These are phyloP conservation scores for Blastobotrys indianensis DNA, from an alignment of 1,139 yeast genomes.

Conservation along the genomic window DNA sequence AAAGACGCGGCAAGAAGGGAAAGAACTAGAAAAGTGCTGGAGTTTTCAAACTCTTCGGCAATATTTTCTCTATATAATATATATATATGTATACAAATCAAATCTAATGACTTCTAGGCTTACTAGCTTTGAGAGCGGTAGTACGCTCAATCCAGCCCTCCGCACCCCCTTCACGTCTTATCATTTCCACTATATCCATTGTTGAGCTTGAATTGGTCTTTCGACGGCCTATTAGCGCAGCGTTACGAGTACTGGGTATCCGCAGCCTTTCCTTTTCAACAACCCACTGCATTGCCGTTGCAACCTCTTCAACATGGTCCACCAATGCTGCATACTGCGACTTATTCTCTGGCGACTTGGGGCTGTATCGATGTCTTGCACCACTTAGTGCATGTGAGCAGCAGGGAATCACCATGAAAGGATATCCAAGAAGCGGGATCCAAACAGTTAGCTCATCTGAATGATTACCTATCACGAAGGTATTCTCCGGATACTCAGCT, in stretches of 20 bases:
- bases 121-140: slow-evolving; percentile 22
- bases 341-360: slow-evolving; percentile 38
- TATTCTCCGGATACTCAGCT: slow-evolving; percentile 44
- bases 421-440: slow-evolving; percentile 83
- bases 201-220: slow-evolving; percentile 34
- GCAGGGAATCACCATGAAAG: slow-evolving; percentile 91
- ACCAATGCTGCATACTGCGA: slow-evolving; percentile 81
- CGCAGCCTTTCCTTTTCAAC: slow-evolving; percentile 82
- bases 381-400: slow-evolving; percentile 88
- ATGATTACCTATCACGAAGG: slow-evolving; percentile 89
- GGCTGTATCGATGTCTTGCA: slow-evolving; percentile 57
- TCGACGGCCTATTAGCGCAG: slow-evolving; percentile 71
- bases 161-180: slow-evolving; percentile 66
- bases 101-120: slow-evolving; percentile 36
- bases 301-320: slow-evolving; percentile 71
- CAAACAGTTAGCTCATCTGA: slow-evolving; percentile 94
- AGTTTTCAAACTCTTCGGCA: too few relatives aligned
- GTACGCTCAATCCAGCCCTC: slow-evolving; percentile 77
- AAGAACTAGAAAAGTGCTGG: slow-evolving; percentile 8
- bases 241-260: slow-evolving; percentile 91
- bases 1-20: slow-evolving; percentile 25
- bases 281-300: slow-evolving; percentile 71
- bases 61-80: slow-evolving; percentile 1
- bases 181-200: slow-evolving; percentile 44
- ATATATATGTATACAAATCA: slow-evolving; percentile 1